Percentiles rank a stretch among this genome's conserved stretches.
Conservation (phyloP, 202 grass and related monocot species). For the Panicum virgatum region DNA sequence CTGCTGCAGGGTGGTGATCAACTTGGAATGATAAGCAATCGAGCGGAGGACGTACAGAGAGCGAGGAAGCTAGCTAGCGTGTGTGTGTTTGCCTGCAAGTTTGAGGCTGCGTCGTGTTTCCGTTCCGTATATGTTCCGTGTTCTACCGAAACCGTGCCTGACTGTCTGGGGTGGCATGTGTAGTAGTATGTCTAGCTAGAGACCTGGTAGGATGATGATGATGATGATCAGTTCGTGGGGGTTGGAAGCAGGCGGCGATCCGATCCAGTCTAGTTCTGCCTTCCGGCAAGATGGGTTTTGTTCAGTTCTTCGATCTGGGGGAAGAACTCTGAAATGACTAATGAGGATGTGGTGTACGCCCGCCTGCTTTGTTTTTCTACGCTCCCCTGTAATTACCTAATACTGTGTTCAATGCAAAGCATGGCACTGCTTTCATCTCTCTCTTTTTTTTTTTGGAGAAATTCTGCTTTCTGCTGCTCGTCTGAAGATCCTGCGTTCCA, state of each 20-base stretch:
- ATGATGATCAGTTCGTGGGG: not conserved
- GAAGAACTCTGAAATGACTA: constrained; percentile 18
- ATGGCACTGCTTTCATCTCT: not conserved
- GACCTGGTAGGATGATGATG: not conserved
- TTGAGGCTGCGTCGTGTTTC: not conserved
- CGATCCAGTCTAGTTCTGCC: not conserved
- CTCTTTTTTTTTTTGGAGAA: not conserved
- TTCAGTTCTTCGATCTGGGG: not conserved
- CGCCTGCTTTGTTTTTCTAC: constrained; percentile 19
- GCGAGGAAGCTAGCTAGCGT: not conserved
- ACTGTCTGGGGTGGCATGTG: not conserved
- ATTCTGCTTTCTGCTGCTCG: not conserved
- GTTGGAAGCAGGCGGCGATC: constrained; percentile 4
- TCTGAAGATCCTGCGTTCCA: not conserved
- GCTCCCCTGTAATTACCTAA: constrained; percentile 24
- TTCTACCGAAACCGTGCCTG: not conserved
- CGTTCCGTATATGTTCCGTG: not conserved
- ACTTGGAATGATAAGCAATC: constrained; percentile 38
- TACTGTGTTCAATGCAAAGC: not conserved
- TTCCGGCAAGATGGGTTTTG: not conserved
- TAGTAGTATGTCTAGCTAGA: not conserved
- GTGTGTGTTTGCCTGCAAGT: not conserved
- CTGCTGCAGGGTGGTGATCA: constrained; percentile 71
- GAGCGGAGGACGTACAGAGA: not conserved
- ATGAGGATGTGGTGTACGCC: not conserved